Evolutionary conservation across 148 eudicot genomes (phyloP).

Genomic region (Chenopodium quinoa): DNA sequence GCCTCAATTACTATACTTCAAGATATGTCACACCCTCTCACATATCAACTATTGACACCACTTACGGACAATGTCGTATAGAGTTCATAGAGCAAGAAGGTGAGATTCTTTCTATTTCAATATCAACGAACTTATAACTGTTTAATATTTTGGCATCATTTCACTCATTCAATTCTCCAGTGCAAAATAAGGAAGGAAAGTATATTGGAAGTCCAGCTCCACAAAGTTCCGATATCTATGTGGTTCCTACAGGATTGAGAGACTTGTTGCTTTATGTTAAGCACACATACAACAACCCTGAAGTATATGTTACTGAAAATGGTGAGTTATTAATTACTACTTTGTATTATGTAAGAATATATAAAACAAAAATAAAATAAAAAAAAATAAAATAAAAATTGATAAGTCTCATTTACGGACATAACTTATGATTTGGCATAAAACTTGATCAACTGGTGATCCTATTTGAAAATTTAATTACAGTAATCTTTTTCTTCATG

Average conservation of each 20-base stretch:
- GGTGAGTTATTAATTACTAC: background rate
- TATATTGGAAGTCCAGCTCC: background rate
- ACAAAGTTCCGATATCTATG: background rate
- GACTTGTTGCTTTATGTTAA: background rate
- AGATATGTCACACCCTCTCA: background rate
- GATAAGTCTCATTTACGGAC: too few species aligned
- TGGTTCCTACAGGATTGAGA: background rate
- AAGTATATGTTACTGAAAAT: background rate
- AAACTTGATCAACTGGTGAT: too few species aligned
- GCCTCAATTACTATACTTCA: constrained; percentile 20
- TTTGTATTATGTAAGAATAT: too few species aligned
- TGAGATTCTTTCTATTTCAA: background rate
- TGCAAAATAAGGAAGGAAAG: background rate
- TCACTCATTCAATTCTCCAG: background rate
- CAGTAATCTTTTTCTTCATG: too few species aligned
- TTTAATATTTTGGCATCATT: too few species aligned
- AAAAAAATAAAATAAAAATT: too few species aligned
- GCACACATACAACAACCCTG: background rate
- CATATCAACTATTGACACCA: background rate
- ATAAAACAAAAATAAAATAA: too few species aligned
- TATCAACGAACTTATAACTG: too few species aligned
- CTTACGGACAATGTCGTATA: background rate
- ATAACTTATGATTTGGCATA: too few species aligned
- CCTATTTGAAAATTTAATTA: too few species aligned
- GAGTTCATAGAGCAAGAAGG: background rate